Evolutionary conservation across 2,329 filamentous ascomycete species (phyloP).

Genomic region (Thielaviopsis ethacetica): DNA sequence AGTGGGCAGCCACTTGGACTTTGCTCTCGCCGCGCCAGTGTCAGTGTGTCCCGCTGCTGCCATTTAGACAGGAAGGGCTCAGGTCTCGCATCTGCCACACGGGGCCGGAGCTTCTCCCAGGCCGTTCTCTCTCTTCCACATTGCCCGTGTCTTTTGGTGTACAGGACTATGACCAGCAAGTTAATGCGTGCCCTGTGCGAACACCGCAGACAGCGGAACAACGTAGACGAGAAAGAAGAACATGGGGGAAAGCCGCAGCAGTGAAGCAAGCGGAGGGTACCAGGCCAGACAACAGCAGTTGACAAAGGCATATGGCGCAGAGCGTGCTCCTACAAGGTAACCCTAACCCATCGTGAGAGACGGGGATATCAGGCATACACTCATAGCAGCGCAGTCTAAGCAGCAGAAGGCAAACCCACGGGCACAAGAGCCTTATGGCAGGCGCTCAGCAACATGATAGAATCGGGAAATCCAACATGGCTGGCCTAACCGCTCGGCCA

Average conservation of each 20-base stretch:
- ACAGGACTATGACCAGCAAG: slow-evolving; percentile 6
- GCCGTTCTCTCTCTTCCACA: neutral
- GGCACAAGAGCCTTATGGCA: too few relatives aligned
- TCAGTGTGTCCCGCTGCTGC: too few relatives aligned
- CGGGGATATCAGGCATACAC: too few relatives aligned
- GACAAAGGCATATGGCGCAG: neutral
- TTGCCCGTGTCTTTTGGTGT: neutral
- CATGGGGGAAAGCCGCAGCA: too few relatives aligned
- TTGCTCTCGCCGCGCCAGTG: too few relatives aligned
- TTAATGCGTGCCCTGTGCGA: slow-evolving; percentile 5
- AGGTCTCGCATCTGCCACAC: too few relatives aligned
- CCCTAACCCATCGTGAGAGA: neutral
- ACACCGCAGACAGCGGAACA: neutral
- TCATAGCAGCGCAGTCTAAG: too few relatives aligned
- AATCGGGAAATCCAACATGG: neutral
- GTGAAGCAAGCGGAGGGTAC: neutral
- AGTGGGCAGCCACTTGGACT: too few relatives aligned
- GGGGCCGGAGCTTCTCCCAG: too few relatives aligned
- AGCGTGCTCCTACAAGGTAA: neutral
- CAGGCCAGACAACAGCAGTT: neutral
- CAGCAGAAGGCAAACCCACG: too few relatives aligned
- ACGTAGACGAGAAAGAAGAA: too few relatives aligned
- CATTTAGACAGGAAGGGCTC: too few relatives aligned
- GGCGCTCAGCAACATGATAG: neutral
- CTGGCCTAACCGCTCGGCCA: slow-evolving; percentile 4